These are phyloP conservation scores for Starmera dryadoides DNA, from an alignment of 805 yeast species.

Conservation along the genomic window DNA sequence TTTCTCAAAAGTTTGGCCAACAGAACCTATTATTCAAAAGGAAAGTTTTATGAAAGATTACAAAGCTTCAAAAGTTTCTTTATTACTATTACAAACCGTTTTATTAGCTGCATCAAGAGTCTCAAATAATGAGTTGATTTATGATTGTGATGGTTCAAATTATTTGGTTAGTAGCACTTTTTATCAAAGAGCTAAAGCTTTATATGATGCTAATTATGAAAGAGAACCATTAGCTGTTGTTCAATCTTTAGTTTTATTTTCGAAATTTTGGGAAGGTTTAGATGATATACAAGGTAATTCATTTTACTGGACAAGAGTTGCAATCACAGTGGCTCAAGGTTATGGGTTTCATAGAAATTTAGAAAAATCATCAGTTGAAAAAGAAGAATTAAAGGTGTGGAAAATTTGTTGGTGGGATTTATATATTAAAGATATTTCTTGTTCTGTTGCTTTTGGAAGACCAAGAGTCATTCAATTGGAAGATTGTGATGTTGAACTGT, in stretches of 20 bases:
- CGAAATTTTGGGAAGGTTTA: constrained; percentile 70
- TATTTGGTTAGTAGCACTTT: constrained; percentile 52
- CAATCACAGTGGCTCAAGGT: constrained; percentile 65
- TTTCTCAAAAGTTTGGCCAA: constrained; percentile 60
- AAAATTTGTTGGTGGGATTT: constrained; percentile 75
- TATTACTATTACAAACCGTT: constrained; percentile 60
- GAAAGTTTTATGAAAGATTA: constrained; percentile 53
- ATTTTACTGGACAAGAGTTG: constrained; percentile 64
- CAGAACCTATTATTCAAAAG: constrained; percentile 61
- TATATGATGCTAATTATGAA: constrained; percentile 66
- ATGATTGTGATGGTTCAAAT: constrained; percentile 37
- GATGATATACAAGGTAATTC: constrained; percentile 61
- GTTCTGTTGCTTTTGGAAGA: constrained; percentile 68
- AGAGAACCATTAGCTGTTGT: constrained; percentile 53
- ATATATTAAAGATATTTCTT: constrained; percentile 61
- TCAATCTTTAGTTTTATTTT: constrained; percentile 55
- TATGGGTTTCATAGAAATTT: constrained; percentile 66
- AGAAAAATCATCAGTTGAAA: constrained; percentile 27
- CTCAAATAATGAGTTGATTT: constrained; percentile 43
- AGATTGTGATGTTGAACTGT: constrained; percentile 73
- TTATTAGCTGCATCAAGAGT: constrained; percentile 62
- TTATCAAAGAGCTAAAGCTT: constrained; percentile 65
- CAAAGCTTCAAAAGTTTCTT: constrained; percentile 49
- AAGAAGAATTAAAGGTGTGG: constrained; percentile 41
- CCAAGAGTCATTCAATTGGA: constrained; percentile 62